These are phyloP conservation scores for Suhomyces bokatorum DNA, from an alignment of 1,139 yeast species.

Conservation along the genomic window DNA sequence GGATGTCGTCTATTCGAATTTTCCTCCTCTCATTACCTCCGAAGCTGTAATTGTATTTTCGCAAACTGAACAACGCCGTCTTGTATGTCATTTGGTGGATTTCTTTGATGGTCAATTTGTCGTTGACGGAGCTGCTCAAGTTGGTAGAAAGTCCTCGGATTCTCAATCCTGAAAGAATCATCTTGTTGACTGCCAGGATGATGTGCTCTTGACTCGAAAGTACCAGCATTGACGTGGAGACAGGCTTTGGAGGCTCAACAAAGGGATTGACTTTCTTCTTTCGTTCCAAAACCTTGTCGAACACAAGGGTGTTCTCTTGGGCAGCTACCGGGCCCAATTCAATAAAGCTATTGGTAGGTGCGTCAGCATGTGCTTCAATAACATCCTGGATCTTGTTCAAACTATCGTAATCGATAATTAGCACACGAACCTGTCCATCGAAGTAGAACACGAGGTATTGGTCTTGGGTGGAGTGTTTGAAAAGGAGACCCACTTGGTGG, in stretches of 20 bases:
- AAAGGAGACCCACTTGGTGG: conserved; percentile 16
- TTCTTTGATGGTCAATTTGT: conserved; percentile 39
- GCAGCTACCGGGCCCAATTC: conserved; percentile 3
- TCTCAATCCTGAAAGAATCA: conserved; percentile 44
- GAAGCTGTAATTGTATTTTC: conserved; percentile 38
- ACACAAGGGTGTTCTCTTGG: conserved; percentile 21
- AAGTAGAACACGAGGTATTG: conserved; percentile 16
- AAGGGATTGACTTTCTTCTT: conserved; percentile 25
- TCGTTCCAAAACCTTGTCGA: conserved; percentile 39
- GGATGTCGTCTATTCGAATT: conserved; percentile 30
- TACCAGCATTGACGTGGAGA: conserved; percentile 18
- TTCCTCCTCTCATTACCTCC: conserved; percentile 9
- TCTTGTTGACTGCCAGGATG: conserved; percentile 35
- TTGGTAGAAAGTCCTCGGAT: conserved; percentile 41
- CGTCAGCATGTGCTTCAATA: background rate
- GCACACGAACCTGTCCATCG: conserved; percentile 7
- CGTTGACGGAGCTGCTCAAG: conserved; percentile 28
- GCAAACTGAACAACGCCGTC: conserved; percentile 40
- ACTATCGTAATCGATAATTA: conserved; percentile 18
- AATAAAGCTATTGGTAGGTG: conserved; percentile 9
- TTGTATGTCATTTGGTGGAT: conserved; percentile 46
- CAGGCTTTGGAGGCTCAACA: conserved; percentile 11
- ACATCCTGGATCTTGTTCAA: conserved; percentile 10
- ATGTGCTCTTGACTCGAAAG: conserved; percentile 35
- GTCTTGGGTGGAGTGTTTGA: conserved; percentile 9